phyloP scores from a whole-genome alignment of 2,329 filamentous ascomycete species.

The Samsoniella hepiali region DNA sequence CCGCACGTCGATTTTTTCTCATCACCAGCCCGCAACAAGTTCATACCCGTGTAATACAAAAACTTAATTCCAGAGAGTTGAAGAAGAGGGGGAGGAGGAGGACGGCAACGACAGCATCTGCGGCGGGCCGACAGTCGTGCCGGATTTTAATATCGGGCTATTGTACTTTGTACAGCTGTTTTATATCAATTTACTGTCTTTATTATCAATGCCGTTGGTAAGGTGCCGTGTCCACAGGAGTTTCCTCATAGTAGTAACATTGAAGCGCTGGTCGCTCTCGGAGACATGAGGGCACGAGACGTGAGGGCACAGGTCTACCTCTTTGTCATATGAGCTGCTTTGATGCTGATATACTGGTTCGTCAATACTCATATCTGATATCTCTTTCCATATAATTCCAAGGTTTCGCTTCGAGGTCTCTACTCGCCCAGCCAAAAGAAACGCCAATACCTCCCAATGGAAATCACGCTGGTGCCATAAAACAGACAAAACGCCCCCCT shows the following conservation, averaged over 20 bases:
- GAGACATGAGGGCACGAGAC: no score
- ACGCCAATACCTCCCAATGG: not conserved
- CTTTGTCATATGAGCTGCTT: no score
- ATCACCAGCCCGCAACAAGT: conserved; percentile 3
- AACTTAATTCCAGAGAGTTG: not conserved
- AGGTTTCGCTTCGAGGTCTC: not conserved
- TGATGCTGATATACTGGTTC: no score
- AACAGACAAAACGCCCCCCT: not conserved
- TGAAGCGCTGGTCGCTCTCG: no score
- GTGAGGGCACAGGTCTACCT: no score
- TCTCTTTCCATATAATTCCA: no score
- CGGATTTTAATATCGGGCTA: conserved; percentile 14
- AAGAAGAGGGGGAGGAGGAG: not conserved
- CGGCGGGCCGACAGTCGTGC: conserved; percentile 14
- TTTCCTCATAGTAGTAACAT: no score
- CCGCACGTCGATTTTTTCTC: conserved; percentile 20
- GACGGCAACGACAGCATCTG: conserved; percentile 1
- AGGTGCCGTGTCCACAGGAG: no score
- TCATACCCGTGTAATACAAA: conserved; percentile 12
- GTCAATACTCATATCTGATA: no score
- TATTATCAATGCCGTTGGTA: not conserved
- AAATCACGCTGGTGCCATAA: not conserved
- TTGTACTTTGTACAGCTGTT: conserved; percentile 10
- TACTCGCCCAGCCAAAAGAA: not conserved
- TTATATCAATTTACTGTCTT: conserved; percentile 3